Evolutionary conservation across 768 basidiomycete species (phyloP), one percentile per base, ranked within the genome.

Genomic region (Suillus weaverae): DNA sequence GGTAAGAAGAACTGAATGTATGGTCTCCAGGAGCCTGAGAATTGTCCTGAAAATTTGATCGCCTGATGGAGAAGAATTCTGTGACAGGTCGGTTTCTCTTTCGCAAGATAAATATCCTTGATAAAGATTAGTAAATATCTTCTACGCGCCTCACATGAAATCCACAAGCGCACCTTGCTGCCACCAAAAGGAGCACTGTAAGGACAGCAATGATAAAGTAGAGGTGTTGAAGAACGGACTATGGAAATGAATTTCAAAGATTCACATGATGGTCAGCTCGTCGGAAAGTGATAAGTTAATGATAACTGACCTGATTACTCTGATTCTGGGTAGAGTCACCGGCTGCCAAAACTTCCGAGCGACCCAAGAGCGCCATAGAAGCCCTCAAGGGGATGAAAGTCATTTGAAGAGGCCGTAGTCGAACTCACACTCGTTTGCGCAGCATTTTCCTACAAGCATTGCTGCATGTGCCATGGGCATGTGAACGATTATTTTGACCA

Each of bases 61-160:
- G 3, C 20, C 54, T n/a, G 3, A 63, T 9, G 1, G 61, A 64
- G 60, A 76, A 73, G 68, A 77, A 77, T 3, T 69, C 43, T 5
- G 64, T 66, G 1, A 63, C 13, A 2, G 62, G 13, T 30, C 66
- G 71, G 13, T 68, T 69, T n/a, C 66, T 70, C 53, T 69, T 68
- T 38, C 76, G 71, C 50, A 76, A 38, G 3, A 75, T 10, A n/a
- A 64, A 20, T 22, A 76, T 22, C 20, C 74, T 76, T 54, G 43
- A 61, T 6, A 3, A 38, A 61, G 0, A 30, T 22, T 16, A 39
- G 9, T 59, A 13, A 39, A 30, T 54, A 35, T 5, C 20, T 33
- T 30, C 4, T 26, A 36, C 0, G 8, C 50, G n/a, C 36, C 36
- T 38, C 13, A 35, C 26, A n/a, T 32, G 20, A 30, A 36, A 16